Evolutionary conservation across 2,329 filamentous ascomycete genomes (phyloP), one percentile per base, ranked within the genome.

Genomic region (Trichophyton mentagrophytes): DNA sequence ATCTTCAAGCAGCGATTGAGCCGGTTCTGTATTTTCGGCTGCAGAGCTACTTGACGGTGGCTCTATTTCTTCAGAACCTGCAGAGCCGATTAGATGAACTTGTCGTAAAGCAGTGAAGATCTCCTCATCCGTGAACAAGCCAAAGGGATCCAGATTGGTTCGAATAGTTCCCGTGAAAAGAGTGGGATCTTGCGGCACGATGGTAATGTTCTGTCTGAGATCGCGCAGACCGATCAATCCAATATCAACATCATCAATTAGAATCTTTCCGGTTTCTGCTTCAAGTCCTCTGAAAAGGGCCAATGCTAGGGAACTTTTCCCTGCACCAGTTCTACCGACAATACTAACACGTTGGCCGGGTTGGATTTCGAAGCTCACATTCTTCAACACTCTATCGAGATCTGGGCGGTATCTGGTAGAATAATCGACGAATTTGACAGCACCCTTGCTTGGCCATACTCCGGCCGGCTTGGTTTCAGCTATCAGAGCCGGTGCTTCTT

Each of bases 201-300:
- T 97, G 0, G 95, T 96, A 68, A 99, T 95, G 55, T 89, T 87
- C 75, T 95, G 88, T 60, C 93, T 88, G 67, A 99, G 79, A 74
- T 97, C 92, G 65, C 89, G 88, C n/a, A 99, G 82, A 5, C 93
- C 93, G 65, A 99, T 96, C 64, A 81, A 78, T 58, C 89, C 86
- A 69, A 97, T 90, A 68, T 97, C 89, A n/a, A 99, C 77, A 64
- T 86, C 87, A 66, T 99, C 93, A 60, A 99, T 89, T 20, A 95
- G 70, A 64, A 99, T 96, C 71, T 87, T 89, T 67, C 93, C 93
- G 65, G 84, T 81, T 68, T 96, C 90, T 0, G 93, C 90, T 74
- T 99, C 93, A 1, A 99, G 79, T 0, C 90, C 90, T 61, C 93
- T 86, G 84, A 99, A 97, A 27, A 99, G 80, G 3, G 93, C 92